These are phyloP conservation scores for Acanthamoeba healyi DNA, from an alignment of 208 protist genomes.

Conservation along the genomic window DNA sequence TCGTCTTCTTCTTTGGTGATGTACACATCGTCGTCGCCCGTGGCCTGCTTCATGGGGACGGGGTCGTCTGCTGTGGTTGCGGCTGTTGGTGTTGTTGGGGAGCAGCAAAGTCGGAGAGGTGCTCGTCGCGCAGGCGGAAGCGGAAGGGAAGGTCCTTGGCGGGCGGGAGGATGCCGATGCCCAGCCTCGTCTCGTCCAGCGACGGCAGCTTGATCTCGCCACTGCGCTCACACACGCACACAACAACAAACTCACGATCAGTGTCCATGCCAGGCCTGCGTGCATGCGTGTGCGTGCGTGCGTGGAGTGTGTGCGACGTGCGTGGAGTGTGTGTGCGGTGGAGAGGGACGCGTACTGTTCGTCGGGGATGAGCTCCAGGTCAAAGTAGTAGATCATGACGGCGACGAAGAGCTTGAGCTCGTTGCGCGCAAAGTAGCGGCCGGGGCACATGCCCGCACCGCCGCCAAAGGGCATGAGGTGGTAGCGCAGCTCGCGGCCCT, in stretches of 20 bases:
- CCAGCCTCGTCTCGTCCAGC: constrained; percentile 47
- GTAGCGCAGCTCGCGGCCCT: constrained; percentile 40
- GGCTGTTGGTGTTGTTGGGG: background rate
- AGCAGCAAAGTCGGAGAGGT: background rate
- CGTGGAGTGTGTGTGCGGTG: background rate
- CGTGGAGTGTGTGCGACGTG: background rate
- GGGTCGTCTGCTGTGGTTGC: too few relatives aligned
- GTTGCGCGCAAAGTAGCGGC: constrained; percentile 65
- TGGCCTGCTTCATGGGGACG: too few relatives aligned
- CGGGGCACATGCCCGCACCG: constrained; percentile 50
- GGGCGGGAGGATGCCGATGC: constrained; percentile 42
- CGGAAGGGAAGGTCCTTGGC: constrained; percentile 57
- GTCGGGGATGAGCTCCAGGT: constrained; percentile 14
- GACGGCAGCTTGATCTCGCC: background rate
- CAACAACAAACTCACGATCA: too few relatives aligned
- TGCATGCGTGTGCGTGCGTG: too few relatives aligned
- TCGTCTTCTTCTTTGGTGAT: too few relatives aligned
- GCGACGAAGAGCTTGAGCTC: constrained; percentile 70
- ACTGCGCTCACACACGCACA: background rate
- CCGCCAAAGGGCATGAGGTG: constrained; percentile 68
- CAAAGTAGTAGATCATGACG: constrained; percentile 62
- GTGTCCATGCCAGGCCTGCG: too few relatives aligned
- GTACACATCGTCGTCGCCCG: too few relatives aligned
- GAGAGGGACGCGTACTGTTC: background rate
- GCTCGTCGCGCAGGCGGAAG: constrained; percentile 23